Conservation (phyloP, 2,329 filamentous ascomycete species). For the Cordyceps farinosa region DNA sequence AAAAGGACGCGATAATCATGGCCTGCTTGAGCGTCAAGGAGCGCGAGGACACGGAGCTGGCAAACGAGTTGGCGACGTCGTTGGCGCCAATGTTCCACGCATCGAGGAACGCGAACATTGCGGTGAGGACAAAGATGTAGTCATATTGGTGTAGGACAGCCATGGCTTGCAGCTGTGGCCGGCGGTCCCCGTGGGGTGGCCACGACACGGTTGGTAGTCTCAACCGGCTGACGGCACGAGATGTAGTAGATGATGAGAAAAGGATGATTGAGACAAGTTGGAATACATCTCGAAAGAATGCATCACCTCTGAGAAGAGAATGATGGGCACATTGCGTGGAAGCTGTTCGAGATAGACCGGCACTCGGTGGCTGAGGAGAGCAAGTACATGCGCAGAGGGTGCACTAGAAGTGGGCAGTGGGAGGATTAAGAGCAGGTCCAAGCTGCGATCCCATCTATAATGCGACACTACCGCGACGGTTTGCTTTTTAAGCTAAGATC, state of each 20-base stretch:
- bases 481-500: neutral
- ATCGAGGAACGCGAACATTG: slow-evolving; percentile 55
- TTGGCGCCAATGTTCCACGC: slow-evolving; percentile 58
- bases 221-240: neutral
- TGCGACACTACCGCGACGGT: neutral
- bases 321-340: neutral
- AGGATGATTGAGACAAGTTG: neutral
- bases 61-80: slow-evolving; percentile 48
- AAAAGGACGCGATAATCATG: slow-evolving; percentile 40
- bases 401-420: neutral
- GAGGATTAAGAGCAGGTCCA: slow-evolving; percentile 11
- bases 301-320: neutral
- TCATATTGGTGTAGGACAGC: slow-evolving; percentile 45
- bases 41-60: slow-evolving; percentile 44
- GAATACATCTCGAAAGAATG: neutral
- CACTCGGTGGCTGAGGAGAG: neutral
- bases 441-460: neutral
- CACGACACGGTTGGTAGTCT: no score
- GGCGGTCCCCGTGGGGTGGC: neutral
- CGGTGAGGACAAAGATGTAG: slow-evolving; percentile 55
- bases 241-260: neutral
- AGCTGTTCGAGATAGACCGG: neutral
- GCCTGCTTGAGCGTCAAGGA: slow-evolving; percentile 46
- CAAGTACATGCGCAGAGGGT: neutral
- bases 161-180: slow-evolving; percentile 25